Evolutionary conservation across 2,329 filamentous ascomycete species (phyloP).

Genomic region (Clarireedia monteithiana): DNA sequence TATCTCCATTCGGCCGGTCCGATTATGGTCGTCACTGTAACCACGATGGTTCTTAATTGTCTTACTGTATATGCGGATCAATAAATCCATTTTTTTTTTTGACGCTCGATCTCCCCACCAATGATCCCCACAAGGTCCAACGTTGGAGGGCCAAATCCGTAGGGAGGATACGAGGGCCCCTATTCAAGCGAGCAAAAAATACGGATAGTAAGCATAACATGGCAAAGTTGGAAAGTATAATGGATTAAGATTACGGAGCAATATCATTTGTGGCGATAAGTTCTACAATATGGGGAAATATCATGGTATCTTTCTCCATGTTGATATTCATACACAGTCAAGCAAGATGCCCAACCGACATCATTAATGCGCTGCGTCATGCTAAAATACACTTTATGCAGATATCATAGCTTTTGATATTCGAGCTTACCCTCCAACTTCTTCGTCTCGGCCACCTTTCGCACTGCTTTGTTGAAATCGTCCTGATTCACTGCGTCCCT

Average conservation of each 20-base stretch:
- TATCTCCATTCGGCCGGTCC: not conserved
- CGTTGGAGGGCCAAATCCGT: not conserved
- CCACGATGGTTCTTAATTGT: not conserved
- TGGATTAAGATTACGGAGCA: not conserved
- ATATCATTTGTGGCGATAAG: not conserved
- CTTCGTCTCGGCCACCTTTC: conserved; percentile 96
- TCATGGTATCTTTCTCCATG: conserved; percentile 9
- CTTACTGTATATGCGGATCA: not conserved
- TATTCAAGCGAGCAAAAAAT: conserved; percentile 5
- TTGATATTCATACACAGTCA: conserved; percentile 26
- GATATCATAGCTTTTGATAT: conserved; percentile 79
- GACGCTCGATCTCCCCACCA: not conserved
- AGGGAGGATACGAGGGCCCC: conserved; percentile 2
- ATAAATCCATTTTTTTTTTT: not conserved
- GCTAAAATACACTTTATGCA: conserved; percentile 16
- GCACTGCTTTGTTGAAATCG: conserved; percentile 98
- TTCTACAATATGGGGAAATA: not conserved
- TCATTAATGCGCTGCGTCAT: conserved; percentile 21
- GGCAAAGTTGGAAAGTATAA: not conserved
- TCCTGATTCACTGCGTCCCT: conserved; percentile 94
- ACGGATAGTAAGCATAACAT: not conserved
- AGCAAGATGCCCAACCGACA: conserved; percentile 17
- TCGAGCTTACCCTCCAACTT: conserved; percentile 97
- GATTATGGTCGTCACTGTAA: not conserved
- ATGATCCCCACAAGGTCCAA: conserved; percentile 2